A percentile compares a stretch with the other conserved stretches of the same genome.
These are phyloP conservation scores for Knoxdaviesia capensis DNA, from an alignment of 2,329 filamentous ascomycete species.

Conservation along the genomic window DNA sequence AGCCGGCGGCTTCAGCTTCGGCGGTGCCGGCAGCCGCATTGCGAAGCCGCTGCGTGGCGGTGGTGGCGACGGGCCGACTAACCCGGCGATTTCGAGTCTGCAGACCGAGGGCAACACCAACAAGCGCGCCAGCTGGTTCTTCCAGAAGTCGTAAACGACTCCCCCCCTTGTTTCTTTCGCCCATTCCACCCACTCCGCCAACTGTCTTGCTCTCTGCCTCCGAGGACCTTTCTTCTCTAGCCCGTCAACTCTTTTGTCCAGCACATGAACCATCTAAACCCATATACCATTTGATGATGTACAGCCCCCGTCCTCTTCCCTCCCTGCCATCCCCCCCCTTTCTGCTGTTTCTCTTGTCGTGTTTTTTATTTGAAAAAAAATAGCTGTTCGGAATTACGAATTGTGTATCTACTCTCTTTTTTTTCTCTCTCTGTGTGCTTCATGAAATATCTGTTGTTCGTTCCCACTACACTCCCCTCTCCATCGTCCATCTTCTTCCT, in stretches of 20 bases:
- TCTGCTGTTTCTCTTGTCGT: neutral
- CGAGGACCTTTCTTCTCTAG: neutral
- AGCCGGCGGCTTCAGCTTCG: conserved; percentile 51
- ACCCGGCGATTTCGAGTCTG: conserved; percentile 35
- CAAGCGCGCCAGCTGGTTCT: conserved; percentile 60
- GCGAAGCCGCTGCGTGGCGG: conserved; percentile 49
- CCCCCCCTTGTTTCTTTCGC: neutral
- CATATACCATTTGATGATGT: neutral
- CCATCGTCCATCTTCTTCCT: neutral
- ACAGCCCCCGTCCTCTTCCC: neutral
- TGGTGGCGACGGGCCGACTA: conserved; percentile 23
- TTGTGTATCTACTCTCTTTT: neutral
- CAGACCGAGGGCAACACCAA: conserved; percentile 33
- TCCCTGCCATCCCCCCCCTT: neutral
- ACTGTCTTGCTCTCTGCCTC: neutral
- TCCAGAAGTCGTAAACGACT: conserved; percentile 34
- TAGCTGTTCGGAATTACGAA: too few relatives aligned
- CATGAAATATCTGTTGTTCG: neutral
- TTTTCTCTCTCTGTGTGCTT: neutral
- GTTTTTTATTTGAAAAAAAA: neutral
- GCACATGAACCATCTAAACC: too few relatives aligned
- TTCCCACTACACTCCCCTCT: neutral
- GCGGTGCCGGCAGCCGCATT: conserved; percentile 41
- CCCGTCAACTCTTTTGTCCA: neutral
- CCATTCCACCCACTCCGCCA: neutral